Conservation (phyloP, 768 basidiomycete species). For the Tulasnella sp. region DNA sequence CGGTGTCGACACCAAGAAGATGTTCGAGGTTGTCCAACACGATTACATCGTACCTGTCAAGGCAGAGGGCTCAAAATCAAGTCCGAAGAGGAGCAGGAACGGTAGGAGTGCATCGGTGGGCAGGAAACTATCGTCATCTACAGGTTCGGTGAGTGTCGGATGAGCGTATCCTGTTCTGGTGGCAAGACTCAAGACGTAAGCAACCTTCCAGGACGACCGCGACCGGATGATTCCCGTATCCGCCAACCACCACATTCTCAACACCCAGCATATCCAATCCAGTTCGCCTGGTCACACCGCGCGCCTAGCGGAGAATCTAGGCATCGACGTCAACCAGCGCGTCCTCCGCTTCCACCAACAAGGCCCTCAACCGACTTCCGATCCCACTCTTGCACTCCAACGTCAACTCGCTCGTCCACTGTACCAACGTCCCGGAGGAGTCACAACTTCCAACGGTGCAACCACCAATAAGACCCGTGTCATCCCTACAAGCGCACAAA, state of each 20-base stretch:
- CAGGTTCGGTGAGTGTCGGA: conserved; percentile 20
- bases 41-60: conserved; percentile 55
- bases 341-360: conserved; percentile 84
- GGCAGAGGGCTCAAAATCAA: conserved; percentile 62
- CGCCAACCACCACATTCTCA: conserved; percentile 53
- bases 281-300: conserved; percentile 66
- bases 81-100: conserved; percentile 40
- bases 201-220: conserved; percentile 4
- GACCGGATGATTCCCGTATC: conserved; percentile 13
- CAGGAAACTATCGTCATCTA: background rate
- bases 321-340: conserved; percentile 60
- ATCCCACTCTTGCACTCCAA: conserved; percentile 62
- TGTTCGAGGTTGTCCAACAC: conserved; percentile 58
- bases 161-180: conserved; percentile 34
- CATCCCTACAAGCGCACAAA: conserved; percentile 77
- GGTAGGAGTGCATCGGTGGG: background rate
- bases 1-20: conserved; percentile 53
- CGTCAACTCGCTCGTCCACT: conserved; percentile 68
- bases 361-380: conserved; percentile 68
- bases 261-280: conserved; percentile 46
- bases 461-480: conserved; percentile 63
- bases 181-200: conserved; percentile 6
- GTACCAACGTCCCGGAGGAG: conserved; percentile 52
- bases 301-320: conserved; percentile 63
- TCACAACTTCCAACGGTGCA: conserved; percentile 53